Evolutionary conservation across 441 rosid species (phyloP).

Genomic region (Corymbia calophylla): DNA sequence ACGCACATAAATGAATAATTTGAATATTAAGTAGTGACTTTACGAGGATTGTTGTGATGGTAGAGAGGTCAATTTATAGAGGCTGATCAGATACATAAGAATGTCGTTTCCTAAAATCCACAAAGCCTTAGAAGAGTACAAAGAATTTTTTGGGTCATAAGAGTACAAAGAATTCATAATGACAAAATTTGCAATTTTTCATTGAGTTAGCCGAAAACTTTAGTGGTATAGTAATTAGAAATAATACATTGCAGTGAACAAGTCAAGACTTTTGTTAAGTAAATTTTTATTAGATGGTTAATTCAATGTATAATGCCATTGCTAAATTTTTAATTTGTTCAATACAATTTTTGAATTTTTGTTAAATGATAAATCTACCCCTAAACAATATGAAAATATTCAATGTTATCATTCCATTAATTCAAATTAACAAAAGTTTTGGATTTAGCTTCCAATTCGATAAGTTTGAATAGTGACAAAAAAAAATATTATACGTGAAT

Average conservation of each 20-base stretch:
- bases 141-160: neutral
- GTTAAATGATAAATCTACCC: neutral
- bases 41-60: neutral
- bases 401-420: accelerated
- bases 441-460: neutral
- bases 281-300: neutral
- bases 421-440: neutral
- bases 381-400: neutral
- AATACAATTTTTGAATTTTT: accelerated
- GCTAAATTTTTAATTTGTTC: neutral
- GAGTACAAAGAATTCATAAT: neutral
- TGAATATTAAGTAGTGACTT: neutral
- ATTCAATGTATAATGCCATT: accelerated
- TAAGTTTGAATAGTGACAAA: neutral
- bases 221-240: neutral
- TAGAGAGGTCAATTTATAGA: neutral
- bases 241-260: neutral
- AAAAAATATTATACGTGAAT: accelerated
- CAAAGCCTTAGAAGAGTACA: neutral
- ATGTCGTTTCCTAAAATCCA: neutral
- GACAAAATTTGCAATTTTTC: neutral
- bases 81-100: neutral
- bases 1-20: neutral
- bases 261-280: neutral
- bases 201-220: neutral